phyloP scores from a whole-genome alignment of 495 filamentous ascomycete genomes.

The Aspergillus sparsus region DNA sequence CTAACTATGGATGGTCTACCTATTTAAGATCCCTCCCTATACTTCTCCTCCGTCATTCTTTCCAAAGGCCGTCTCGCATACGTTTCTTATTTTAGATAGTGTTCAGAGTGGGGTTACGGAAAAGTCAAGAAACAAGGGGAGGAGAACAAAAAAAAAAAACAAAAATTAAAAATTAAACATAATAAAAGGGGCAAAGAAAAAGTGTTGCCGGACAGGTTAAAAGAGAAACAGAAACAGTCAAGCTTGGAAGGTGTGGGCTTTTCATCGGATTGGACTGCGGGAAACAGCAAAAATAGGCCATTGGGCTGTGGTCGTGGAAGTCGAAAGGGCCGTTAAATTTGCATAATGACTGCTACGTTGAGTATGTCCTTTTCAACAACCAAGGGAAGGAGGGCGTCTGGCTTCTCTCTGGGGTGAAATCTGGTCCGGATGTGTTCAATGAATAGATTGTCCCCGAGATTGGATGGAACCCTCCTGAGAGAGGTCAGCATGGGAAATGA shows the following conservation, averaged over 20 bases:
- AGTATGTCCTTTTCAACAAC: constrained; percentile 44
- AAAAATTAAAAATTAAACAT: background rate
- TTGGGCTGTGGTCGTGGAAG: constrained; percentile 37
- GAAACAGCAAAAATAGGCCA: constrained; percentile 19
- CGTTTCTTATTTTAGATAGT: constrained; percentile 14
- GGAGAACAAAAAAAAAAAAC: background rate
- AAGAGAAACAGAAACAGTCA: too few species aligned
- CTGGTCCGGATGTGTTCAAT: constrained; percentile 16
- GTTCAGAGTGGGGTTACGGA: constrained; percentile 9
- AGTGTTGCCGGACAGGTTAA: background rate
- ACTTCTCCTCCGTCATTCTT: constrained; percentile 6
- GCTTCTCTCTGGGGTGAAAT: constrained; percentile 20
- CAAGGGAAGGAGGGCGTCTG: constrained; percentile 25
- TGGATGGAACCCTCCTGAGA: constrained; percentile 19
- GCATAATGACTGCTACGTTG: constrained; percentile 53
- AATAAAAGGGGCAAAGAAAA: constrained; percentile 1
- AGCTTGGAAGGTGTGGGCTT: background rate
- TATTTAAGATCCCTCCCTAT: constrained; percentile 14
- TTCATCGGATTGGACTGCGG: constrained; percentile 18
- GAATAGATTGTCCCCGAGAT: constrained; percentile 13
- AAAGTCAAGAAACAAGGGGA: constrained; percentile 2
- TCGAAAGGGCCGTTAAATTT: constrained; percentile 32
- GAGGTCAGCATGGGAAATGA: constrained; percentile 4
- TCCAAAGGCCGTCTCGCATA: constrained; percentile 1
- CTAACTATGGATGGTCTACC: constrained; percentile 20